A percentile compares a stretch with the other conserved stretches of the same genome.
Conservation (phyloP, 2,329 filamentous ascomycete genomes). For the Hypoxylon sp. region DNA sequence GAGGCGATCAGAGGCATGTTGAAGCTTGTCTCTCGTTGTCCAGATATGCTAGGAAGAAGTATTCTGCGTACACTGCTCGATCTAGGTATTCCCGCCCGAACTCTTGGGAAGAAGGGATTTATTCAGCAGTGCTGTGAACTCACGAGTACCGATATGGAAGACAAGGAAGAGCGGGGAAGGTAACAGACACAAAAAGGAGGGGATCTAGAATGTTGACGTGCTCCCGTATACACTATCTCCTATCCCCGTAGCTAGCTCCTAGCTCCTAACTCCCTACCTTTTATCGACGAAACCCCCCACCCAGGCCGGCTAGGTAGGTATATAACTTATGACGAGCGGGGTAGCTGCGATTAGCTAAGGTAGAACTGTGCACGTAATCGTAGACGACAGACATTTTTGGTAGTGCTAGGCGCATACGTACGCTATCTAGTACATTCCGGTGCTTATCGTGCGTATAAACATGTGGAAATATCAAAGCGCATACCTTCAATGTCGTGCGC, state of each 20-base stretch:
- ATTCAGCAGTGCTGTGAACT: not conserved
- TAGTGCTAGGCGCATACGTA: no score
- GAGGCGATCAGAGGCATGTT: conserved; percentile 64
- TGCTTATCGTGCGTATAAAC: no score
- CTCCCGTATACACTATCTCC: conserved; percentile 17
- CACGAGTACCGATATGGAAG: not conserved
- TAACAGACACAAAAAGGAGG: not conserved
- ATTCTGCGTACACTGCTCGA: not conserved
- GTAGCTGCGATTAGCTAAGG: conserved; percentile 13
- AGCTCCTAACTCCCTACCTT: conserved; percentile 3
- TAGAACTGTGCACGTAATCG: not conserved
- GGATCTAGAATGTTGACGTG: conserved; percentile 29
- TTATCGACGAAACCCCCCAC: conserved; percentile 21
- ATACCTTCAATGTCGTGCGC: no score
- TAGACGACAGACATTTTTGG: not conserved
- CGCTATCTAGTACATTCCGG: no score
- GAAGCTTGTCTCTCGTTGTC: conserved; percentile 21
- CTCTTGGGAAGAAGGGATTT: not conserved
- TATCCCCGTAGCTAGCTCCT: not conserved
- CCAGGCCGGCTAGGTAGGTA: not conserved
- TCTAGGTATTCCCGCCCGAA: conserved; percentile 1
- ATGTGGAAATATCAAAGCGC: not conserved
- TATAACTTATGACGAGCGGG: conserved; percentile 19
- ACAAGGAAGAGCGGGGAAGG: conserved; percentile 37
- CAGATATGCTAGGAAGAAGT: not conserved